Evolutionary conservation across 2,329 filamentous ascomycete genomes (phyloP).

Genomic region (Nannizziopsis barbatae): DNA sequence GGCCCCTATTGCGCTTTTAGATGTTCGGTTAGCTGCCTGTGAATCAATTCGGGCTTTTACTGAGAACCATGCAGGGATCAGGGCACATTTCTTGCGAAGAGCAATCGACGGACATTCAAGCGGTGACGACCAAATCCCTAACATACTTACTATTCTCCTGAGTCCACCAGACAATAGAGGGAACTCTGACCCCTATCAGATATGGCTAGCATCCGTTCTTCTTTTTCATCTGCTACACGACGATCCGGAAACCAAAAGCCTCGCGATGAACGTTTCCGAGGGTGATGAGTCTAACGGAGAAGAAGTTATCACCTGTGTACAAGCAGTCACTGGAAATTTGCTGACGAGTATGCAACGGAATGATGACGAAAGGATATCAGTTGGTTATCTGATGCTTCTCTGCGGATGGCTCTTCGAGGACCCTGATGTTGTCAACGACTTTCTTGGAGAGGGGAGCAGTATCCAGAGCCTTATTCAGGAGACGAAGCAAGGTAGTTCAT

Average conservation of each 20-base stretch:
- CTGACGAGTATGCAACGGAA: conserved; percentile 63
- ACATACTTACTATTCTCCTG: conserved; percentile 74
- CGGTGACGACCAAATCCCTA: conserved; percentile 70
- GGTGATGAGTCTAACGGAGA: conserved; percentile 82
- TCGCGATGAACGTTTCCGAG: conserved; percentile 73
- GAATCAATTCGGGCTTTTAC: conserved; percentile 92
- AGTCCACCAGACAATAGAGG: conserved; percentile 50
- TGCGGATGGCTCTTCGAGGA: conserved; percentile 88
- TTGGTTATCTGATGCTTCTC: conserved; percentile 83
- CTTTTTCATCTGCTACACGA: conserved; percentile 78
- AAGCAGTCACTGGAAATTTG: conserved; percentile 77
- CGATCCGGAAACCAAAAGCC: conserved; percentile 63
- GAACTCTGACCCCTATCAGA: conserved; percentile 69
- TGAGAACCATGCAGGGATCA: conserved; percentile 65
- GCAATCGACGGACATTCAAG: conserved; percentile 79
- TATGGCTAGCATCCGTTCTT: conserved; percentile 81
- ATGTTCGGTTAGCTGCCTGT: conserved; percentile 72
- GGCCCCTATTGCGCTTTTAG: conserved; percentile 56
- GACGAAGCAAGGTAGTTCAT: conserved; percentile 50
- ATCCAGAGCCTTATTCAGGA: conserved; percentile 75
- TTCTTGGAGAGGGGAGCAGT: conserved; percentile 82
- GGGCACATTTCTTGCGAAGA: conserved; percentile 71
- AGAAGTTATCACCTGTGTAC: conserved; percentile 89
- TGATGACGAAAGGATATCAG: conserved; percentile 65
- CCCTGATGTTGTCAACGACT: conserved; percentile 80